phyloP scores from a whole-genome alignment of 306 rosid species.

The Acacia melanoxylon region DNA sequence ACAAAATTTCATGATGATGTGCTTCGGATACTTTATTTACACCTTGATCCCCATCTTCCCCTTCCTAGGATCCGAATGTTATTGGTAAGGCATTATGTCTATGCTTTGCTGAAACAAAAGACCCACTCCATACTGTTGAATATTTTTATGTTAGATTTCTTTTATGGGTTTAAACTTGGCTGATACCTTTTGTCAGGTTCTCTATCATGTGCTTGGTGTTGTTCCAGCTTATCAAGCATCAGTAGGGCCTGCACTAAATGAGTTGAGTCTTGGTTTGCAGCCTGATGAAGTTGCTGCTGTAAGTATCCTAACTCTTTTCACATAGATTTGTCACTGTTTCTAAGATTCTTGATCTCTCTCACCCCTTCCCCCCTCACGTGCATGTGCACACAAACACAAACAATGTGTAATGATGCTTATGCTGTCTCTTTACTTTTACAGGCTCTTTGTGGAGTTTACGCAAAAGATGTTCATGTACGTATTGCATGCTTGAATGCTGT shows the following conservation, averaged over 20 bases:
- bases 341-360: background rate
- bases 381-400: background rate
- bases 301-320: constrained; percentile 37
- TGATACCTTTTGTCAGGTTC: constrained; percentile 57
- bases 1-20: constrained; percentile 82
- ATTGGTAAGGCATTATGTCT: constrained; percentile 55
- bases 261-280: constrained; percentile 87
- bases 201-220: constrained; percentile 86
- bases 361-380: background rate
- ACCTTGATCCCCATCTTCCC: constrained; percentile 90
- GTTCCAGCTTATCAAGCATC: constrained; percentile 82
- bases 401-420: constrained; percentile 16
- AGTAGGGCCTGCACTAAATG: constrained; percentile 89
- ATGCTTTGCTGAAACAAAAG: constrained; percentile 1
- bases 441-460: constrained; percentile 93
- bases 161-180: constrained; percentile 26
- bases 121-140: background rate
- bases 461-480: constrained; percentile 91
- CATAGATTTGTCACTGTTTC: constrained; percentile 15
- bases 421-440: constrained; percentile 40
- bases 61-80: constrained; percentile 93
- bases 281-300: constrained; percentile 86
- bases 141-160: constrained; percentile 7
- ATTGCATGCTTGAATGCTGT: constrained; percentile 92
- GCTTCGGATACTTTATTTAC: constrained; percentile 80